These are phyloP conservation scores for Phytophthora macrochlamydospora DNA, from an alignment of 352 stramenopile species.

Conservation along the genomic window DNA sequence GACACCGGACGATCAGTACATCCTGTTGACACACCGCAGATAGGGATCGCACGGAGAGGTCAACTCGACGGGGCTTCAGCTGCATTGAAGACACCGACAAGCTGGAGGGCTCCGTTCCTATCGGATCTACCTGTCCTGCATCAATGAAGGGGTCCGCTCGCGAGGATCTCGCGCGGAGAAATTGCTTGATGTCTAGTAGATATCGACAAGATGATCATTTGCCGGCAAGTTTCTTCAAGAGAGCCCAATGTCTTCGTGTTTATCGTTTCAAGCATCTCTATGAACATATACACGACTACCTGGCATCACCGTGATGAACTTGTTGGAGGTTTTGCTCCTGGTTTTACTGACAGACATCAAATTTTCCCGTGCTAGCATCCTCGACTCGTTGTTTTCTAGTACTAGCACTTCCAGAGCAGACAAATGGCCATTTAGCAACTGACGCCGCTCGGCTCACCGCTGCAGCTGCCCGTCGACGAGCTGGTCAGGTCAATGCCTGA, in stretches of 20 bases:
- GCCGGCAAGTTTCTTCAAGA: not conserved
- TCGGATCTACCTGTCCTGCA: not conserved
- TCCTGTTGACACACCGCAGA: not conserved
- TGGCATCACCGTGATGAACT: not conserved
- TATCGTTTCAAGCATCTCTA: not conserved
- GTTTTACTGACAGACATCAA: not conserved
- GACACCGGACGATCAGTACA: not conserved
- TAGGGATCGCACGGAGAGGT: not conserved
- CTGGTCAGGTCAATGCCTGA: slow-evolving; percentile 9
- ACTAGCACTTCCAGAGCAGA: not conserved
- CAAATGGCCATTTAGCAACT: not conserved
- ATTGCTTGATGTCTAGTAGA: too few species aligned
- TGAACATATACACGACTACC: not conserved
- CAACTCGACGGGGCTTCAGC: not conserved
- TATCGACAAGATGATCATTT: too few species aligned
- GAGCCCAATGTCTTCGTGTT: not conserved
- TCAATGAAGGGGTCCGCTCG: not conserved
- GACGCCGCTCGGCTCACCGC: not conserved
- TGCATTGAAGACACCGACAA: not conserved
- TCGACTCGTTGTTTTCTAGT: not conserved
- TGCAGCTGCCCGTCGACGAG: not conserved
- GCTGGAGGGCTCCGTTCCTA: not conserved
- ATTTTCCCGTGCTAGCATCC: not conserved
- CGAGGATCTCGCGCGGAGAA: too few species aligned
- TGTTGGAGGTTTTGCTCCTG: not conserved